Evolutionary conservation across 2,329 filamentous ascomycete species (phyloP), one percentile per base, ranked within the genome.

Genomic region (Shiraia bambusicola): DNA sequence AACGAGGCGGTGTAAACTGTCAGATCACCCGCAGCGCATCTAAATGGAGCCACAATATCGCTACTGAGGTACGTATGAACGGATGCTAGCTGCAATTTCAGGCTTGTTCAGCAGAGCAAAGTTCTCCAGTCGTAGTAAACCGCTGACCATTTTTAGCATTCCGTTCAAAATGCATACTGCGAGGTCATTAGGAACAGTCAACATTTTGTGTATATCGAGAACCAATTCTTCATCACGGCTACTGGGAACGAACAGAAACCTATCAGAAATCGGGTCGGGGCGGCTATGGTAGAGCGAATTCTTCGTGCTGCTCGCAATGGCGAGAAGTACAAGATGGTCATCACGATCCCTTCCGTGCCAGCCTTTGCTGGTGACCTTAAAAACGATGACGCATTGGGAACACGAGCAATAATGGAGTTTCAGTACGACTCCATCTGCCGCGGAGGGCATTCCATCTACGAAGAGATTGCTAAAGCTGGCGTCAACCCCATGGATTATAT

Each of bases 221-320:
- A 91, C 58, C 83, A 88, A 75, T 93, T 93, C 73, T 93, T 93
- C 75, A 93, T 93, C 69, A 93, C 88, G 0, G 86, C 87, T 2
- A 91, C 87, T 1, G 76, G 60, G n/a, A 77, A 86, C 39, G 72
- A 82, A 42, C 87, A 90, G 63, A 77, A 77, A 47, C 86, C 88
- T 0, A 81, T 94, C 32, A 78, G 77, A 58, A 93, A 94, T 70
- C 82, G 84, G 65, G 85, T 94, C 46, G 88, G 88, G 32, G 82
- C 81, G 5, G 86, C 86, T 19, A 86, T 94, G 36, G 88, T 89
- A 6, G 83, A 89, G 51, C 81, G 88, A 26, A 86, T 92, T 50
- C 59, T 88, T 14, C 82, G 84, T 25, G 88, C 88, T 13, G 78
- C 84, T 50, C 70, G 80, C 42, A 78, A 80, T 36, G 73, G 77